Conservation (phyloP, 23 red algal genomes). For the Agarophyton chilense region DNA sequence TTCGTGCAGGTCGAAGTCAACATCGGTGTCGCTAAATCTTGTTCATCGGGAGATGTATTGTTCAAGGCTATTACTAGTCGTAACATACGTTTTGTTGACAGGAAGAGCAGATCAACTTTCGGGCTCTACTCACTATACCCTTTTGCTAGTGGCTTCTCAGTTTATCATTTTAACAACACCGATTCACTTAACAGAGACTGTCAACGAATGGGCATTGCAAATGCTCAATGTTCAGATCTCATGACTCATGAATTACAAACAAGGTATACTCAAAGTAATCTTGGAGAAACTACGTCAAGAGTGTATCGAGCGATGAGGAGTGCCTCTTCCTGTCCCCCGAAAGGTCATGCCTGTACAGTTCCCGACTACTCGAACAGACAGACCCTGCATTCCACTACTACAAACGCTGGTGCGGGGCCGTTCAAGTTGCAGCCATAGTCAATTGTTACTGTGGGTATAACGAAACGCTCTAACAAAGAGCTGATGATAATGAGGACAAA, state of each 20-base stretch:
- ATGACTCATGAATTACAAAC: conserved; percentile 49
- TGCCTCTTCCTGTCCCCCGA: not conserved
- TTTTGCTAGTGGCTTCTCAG: conserved; percentile 10
- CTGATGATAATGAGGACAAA: too few species aligned
- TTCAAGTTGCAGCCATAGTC: conserved; percentile 47
- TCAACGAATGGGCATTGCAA: conserved; percentile 8
- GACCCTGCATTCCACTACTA: not conserved
- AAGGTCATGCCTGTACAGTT: conserved; percentile 4
- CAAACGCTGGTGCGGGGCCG: not conserved
- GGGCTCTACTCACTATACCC: conserved; percentile 23
- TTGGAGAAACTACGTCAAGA: conserved; percentile 36
- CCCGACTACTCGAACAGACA: conserved; percentile 5
- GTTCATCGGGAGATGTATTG: not conserved
- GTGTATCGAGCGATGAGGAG: conserved; percentile 15
- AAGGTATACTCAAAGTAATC: conserved; percentile 32
- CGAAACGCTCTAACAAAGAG: too few species aligned
- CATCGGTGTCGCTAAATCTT: conserved; percentile 16
- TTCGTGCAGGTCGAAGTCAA: conserved; percentile 45
- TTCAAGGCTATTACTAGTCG: conserved; percentile 53
- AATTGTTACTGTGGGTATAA: conserved; percentile 22
- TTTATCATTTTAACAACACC: conserved; percentile 54
- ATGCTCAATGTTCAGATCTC: conserved; percentile 40
- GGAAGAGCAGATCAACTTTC: not conserved
- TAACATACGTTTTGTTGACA: conserved; percentile 45
- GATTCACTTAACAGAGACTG: conserved; percentile 2